A percentile compares a stretch with the other conserved stretches of the same genome.
Evolutionary conservation across 805 yeast genomes (phyloP).

Genomic region (Metschnikowia henanensis): DNA sequence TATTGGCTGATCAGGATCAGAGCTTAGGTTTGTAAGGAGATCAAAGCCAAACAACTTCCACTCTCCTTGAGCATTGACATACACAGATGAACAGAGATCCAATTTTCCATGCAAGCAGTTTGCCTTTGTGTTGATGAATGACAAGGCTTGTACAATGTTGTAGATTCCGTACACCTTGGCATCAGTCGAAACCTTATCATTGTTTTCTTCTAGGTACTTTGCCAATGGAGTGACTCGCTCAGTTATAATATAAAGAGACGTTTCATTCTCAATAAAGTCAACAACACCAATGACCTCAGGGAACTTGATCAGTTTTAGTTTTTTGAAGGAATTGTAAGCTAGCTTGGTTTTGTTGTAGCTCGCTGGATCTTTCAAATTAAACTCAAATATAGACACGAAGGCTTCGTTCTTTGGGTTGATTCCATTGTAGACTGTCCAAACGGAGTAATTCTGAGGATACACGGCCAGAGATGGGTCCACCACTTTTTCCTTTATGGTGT

Average conservation of each 20-base stretch:
- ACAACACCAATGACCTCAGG: constrained; percentile 68
- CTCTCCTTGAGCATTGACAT: constrained; percentile 66
- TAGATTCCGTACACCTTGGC: constrained; percentile 55
- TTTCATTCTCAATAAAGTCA: constrained; percentile 66
- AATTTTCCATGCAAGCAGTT: constrained; percentile 65
- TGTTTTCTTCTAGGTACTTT: constrained; percentile 34
- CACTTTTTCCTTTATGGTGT: constrained; percentile 48
- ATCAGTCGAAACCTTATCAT: constrained; percentile 27
- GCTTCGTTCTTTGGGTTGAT: constrained; percentile 50
- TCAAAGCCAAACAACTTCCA: constrained; percentile 89
- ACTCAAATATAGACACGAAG: constrained; percentile 65
- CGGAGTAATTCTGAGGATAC: constrained; percentile 30
- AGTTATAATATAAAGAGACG: constrained; percentile 57
- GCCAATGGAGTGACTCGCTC: constrained; percentile 63
- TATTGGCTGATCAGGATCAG: constrained; percentile 46
- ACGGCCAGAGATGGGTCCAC: constrained; percentile 25
- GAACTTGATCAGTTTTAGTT: constrained; percentile 56
- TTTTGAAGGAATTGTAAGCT: constrained; percentile 39
- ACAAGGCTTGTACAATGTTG: constrained; percentile 53
- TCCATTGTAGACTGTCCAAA: constrained; percentile 70
- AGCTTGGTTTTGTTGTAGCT: constrained; percentile 27
- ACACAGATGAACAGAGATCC: constrained; percentile 51
- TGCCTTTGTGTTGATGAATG: constrained; percentile 57
- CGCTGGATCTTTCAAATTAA: constrained; percentile 45
- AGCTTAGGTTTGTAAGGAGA: constrained; percentile 47